Evolutionary conservation across 1,284 basidiomycete genomes (phyloP), one percentile per base, ranked within the genome.

Genomic region (Violaceomyces palustris): DNA sequence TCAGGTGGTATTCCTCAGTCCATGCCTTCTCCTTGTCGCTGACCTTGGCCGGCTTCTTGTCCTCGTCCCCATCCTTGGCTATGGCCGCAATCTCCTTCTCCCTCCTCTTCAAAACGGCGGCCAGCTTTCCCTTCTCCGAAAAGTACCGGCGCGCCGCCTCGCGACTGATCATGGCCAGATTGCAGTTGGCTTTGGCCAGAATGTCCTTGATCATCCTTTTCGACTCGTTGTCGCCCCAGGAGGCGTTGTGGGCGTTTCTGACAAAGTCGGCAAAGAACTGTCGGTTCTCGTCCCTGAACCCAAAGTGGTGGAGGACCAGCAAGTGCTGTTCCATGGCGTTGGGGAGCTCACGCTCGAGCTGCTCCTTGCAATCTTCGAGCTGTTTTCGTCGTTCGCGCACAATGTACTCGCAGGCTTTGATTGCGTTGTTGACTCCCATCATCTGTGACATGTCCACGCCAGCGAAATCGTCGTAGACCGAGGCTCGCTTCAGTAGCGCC

Each of bases 381-480:
- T 94, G 90, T 45, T 79, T 79, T 40, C 80, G 80, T 36, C 90
- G 86, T 59, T 89, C 87, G 45, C 81, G 75, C 39, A 92, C 85
- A 60, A 96, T 93, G 63, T 88, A 82, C 61, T 93, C 87, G 74
- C 90, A 96, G 4, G 88, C 88, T 68, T 87, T 88, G 80, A 87
- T 86, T 1, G 88, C 84, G 19, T 58, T 58, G 50, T 53, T 53
- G 37, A 58, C 55, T 25, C 55, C 55, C 31, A 52, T 29, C 50
- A 58, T 50, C 11, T 50, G 39, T 19, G 44, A 44, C 18, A 58
- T 40, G 18, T 58, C 55, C 23, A 58, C 55, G 4, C 55, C 55
- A 32, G 50, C 55, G 30, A 58, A 58, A 25, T 58, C 55, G 35
- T 58, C 55, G 50, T 58, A 58, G 17, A 58, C 55, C 9, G 50